Evolutionary conservation across 2,329 filamentous ascomycete genomes (phyloP), one percentile per base, ranked within the genome.

Genomic region (Paraphaeosphaeria minitans): DNA sequence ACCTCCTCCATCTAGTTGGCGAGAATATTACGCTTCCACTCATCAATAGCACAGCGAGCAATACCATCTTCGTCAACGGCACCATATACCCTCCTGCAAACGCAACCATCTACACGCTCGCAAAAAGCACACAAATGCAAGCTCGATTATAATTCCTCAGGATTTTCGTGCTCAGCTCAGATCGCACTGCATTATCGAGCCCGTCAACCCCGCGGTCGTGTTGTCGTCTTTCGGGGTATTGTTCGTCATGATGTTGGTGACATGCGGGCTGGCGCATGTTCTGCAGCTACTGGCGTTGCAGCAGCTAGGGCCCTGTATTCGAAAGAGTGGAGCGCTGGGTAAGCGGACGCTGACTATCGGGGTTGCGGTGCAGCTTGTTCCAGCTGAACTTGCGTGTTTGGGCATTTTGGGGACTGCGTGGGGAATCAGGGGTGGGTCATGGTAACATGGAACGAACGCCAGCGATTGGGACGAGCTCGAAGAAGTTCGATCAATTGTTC

Each of bases 221-320:
- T 13, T 56, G 13, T 14, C 24, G 14, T 22, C 16, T 14, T 52
- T 56, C 27, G 21, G 16, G 19, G 14, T 31, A 2, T n/a, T 43
- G 4, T 45, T 50, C 12, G 2, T 56, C 5, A n/a, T 35, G 37
- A 24, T 21, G 24, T 2, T 56, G 22, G 21, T 33, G 7, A 21
- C 21, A 4, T 56, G 54, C 29, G 54, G 54, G 24, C n/a, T 56
- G 13, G 47, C 54, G 13, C 14, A 43, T 21, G 1, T 39, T n/a
- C 16, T 47, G 39, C 47, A 57, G 41, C 12, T 41, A 5, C 27
- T 52, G n/a, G 31, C 10, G 4, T 52, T 47, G 9, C 7, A 24
- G n/a, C 24, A 33, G 24, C 14, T 33, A 12, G 19, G 27, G 29
- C 3, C 13, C 3, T 45, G 14, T 22, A 51, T 56, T 27, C 16